phyloP scores from a whole-genome alignment of 1,284 basidiomycete genomes.

The Takashimella koratensis region DNA sequence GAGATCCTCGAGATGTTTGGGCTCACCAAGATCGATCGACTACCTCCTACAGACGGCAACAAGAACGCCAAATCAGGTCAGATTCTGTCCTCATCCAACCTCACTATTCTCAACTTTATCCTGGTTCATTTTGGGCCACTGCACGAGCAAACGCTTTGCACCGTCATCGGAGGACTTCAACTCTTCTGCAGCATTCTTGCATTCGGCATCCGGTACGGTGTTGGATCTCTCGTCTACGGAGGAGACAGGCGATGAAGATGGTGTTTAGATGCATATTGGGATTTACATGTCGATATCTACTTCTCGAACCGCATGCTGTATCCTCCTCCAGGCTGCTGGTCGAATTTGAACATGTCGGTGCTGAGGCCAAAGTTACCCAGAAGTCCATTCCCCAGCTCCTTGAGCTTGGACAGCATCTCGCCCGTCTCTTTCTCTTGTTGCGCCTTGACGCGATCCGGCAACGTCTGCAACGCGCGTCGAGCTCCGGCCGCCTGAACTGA shows the following conservation, averaged over 20 bases:
- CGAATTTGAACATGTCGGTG: slow-evolving; percentile 92
- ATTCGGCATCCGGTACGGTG: slow-evolving; percentile 79
- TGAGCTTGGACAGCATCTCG: slow-evolving; percentile 90
- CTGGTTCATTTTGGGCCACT: slow-evolving; percentile 74
- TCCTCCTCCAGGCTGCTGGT: slow-evolving; percentile 84
- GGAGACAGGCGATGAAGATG: slow-evolving; percentile 66
- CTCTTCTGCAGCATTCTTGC: slow-evolving; percentile 70
- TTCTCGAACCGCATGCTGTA: slow-evolving; percentile 83
- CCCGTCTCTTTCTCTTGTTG: slow-evolving; percentile 83
- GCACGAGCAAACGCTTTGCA: slow-evolving; percentile 71
- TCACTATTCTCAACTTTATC: slow-evolving; percentile 82
- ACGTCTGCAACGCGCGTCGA: slow-evolving; percentile 53
- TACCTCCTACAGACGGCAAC: slow-evolving; percentile 44
- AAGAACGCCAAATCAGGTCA: slow-evolving; percentile 2
- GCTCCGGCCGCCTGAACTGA: slow-evolving; percentile 57
- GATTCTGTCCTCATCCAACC: slow-evolving; percentile 70
- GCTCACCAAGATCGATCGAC: slow-evolving; percentile 62
- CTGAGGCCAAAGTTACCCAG: slow-evolving; percentile 86
- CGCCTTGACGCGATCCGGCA: slow-evolving; percentile 62
- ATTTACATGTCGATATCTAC: slow-evolving; percentile 9
- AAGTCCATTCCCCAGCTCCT: slow-evolving; percentile 84
- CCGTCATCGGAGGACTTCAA: slow-evolving; percentile 68
- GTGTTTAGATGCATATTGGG: not conserved
- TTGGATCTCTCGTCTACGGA: slow-evolving; percentile 81
- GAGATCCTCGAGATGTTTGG: slow-evolving; percentile 59